Evolutionary conservation across 352 stramenopile species (phyloP).

Genomic region (Phytophthora pini): DNA sequence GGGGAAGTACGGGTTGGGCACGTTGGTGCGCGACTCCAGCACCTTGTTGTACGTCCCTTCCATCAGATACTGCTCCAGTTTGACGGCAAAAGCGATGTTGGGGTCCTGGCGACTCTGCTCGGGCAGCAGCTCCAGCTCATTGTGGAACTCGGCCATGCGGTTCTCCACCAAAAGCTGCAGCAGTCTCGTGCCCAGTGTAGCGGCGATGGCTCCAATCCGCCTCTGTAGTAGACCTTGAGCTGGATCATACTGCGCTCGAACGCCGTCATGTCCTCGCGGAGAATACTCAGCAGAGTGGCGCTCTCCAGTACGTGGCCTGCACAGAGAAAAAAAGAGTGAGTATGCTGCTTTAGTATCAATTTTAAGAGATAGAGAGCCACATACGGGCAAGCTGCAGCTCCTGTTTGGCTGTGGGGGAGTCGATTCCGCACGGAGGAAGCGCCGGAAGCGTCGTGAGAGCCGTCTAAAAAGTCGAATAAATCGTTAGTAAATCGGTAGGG

Average conservation of each 20-base stretch:
- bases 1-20: conserved; percentile 92
- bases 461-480: conserved; percentile 56
- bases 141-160: conserved; percentile 94
- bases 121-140: conserved; percentile 90
- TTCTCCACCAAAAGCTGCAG: conserved; percentile 93
- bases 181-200: conserved; percentile 89
- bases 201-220: conserved; percentile 55
- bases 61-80: conserved; percentile 94
- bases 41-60: conserved; percentile 95
- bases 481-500: not conserved
- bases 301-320: conserved; percentile 89
- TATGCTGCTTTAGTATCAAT: not conserved
- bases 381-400: conserved; percentile 84
- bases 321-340: not conserved
- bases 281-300: conserved; percentile 88
- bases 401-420: conserved; percentile 54
- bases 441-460: conserved; percentile 84
- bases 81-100: conserved; percentile 91
- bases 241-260: conserved; percentile 92
- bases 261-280: conserved; percentile 82
- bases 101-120: conserved; percentile 81
- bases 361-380: conserved; percentile 13
- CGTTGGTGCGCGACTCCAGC: conserved; percentile 84
- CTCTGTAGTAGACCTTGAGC: conserved; percentile 89
- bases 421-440: conserved; percentile 70